Evolutionary conservation across 1,284 basidiomycete genomes (phyloP).

Genomic region (Xerocomus amazonicus): DNA sequence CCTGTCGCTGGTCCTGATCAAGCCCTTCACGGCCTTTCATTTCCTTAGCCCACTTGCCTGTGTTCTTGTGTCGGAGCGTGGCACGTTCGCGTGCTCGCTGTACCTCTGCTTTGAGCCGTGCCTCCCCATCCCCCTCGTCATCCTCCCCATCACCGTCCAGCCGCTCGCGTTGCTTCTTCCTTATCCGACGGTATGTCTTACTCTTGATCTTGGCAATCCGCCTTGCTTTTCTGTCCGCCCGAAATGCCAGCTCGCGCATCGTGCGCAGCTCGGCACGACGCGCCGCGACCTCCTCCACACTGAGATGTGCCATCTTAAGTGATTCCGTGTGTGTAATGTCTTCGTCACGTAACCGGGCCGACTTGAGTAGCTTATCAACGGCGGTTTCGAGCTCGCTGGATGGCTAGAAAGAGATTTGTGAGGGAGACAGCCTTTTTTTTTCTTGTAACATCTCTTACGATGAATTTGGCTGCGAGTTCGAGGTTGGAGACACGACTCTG

Average conservation of each 20-base stretch:
- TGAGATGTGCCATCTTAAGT: conserved; percentile 77
- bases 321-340: conserved; percentile 76
- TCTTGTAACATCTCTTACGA: conserved; percentile 40
- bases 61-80: conserved; percentile 80
- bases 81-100: conserved; percentile 83
- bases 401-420: conserved; percentile 5
- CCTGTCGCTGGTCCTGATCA: conserved; percentile 63
- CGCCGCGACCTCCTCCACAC: conserved; percentile 78
- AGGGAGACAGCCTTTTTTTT: not conserved
- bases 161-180: conserved; percentile 73
- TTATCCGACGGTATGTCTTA: conserved; percentile 87
- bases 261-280: conserved; percentile 80
- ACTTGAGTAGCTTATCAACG: conserved; percentile 71
- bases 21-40: conserved; percentile 64
- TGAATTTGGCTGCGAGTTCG: conserved; percentile 79
- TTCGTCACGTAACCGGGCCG: conserved; percentile 77
- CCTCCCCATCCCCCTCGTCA: conserved; percentile 36
- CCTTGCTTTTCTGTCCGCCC: conserved; percentile 89
- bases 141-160: conserved; percentile 49
- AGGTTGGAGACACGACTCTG: conserved; percentile 65
- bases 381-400: conserved; percentile 77
- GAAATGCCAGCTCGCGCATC: conserved; percentile 93
- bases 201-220: conserved; percentile 95
- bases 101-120: conserved; percentile 67
- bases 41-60: conserved; percentile 76